Conservation (phyloP, 306 rosid genomes). For the Vigna hirtella region DNA sequence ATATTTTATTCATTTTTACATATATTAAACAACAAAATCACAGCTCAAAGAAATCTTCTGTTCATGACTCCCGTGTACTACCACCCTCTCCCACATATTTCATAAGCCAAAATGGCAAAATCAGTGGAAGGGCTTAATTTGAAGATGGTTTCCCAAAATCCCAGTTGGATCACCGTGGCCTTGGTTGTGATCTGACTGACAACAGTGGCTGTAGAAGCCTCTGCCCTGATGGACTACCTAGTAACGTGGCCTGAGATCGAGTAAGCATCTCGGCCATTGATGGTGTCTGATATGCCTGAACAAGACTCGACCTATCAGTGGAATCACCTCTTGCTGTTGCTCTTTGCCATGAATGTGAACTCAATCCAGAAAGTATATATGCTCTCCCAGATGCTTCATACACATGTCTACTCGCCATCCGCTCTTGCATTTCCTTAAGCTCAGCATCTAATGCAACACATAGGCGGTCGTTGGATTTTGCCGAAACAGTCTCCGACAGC, state of each 20-base stretch:
- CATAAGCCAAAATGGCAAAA: constrained; percentile 50
- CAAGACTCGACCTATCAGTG: constrained; percentile 85
- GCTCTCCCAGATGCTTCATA: constrained; percentile 99
- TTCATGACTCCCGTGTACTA: constrained; percentile 52
- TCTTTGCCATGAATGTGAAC: constrained; percentile 99
- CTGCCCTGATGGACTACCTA: constrained; percentile 86
- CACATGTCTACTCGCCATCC: constrained; percentile 93
- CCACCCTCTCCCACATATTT: constrained; percentile 51
- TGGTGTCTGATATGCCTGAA: constrained; percentile 92
- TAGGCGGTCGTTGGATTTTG: constrained; percentile 72
- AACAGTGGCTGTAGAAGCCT: constrained; percentile 81
- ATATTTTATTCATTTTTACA: constrained; percentile 80
- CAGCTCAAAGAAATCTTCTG: constrained; percentile 59
- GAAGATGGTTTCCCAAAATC: constrained; percentile 46
- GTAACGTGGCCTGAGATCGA: constrained; percentile 84
- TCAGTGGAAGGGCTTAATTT: constrained; percentile 46
- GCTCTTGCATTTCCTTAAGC: constrained; percentile 96
- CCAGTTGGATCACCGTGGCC: constrained; percentile 68
- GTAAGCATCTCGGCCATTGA: constrained; percentile 97
- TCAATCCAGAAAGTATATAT: constrained; percentile 92
- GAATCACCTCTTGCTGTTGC: constrained; percentile 99
- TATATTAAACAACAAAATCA: constrained; percentile 66
- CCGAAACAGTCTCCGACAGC: constrained; percentile 68
- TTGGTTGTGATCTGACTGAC: constrained; percentile 73
- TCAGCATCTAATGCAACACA: constrained; percentile 94